Evolutionary conservation across 106 monocot species (phyloP).

Genomic region (Dendrobium officinale): DNA sequence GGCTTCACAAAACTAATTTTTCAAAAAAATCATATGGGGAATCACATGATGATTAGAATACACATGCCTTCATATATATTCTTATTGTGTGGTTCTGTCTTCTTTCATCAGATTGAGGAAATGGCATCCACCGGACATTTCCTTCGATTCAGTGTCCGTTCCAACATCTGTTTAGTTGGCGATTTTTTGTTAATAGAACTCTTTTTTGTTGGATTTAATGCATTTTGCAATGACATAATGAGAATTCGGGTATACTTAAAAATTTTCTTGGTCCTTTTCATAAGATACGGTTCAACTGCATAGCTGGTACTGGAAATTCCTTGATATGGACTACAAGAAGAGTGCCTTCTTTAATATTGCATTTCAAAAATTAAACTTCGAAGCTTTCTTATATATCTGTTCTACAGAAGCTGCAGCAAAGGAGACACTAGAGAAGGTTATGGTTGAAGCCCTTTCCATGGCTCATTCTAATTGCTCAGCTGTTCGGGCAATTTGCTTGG

Average conservation of each 20-base stretch:
- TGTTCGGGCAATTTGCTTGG: slow-evolving; percentile 92
- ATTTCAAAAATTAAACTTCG: neutral
- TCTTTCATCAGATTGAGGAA: neutral
- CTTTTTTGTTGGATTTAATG: neutral
- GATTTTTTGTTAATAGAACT: neutral
- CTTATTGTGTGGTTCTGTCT: neutral
- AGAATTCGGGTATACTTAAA: neutral
- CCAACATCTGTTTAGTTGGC: neutral
- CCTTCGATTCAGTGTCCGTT: neutral
- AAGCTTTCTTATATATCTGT: neutral
- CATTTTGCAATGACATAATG: neutral
- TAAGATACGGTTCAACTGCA: neutral
- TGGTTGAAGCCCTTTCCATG: slow-evolving; percentile 60
- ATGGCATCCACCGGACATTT: neutral
- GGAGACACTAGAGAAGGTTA: slow-evolving; percentile 71
- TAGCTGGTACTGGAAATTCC: neutral
- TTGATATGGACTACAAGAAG: neutral
- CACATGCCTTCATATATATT: neutral
- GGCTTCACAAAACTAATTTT: neutral
- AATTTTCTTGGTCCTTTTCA: neutral
- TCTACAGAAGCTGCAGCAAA: slow-evolving; percentile 72
- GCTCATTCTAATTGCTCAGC: slow-evolving; percentile 41
- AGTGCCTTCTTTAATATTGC: neutral
- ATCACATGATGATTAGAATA: neutral
- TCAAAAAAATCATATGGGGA: neutral